These are phyloP conservation scores for Gracilariopsis chorda DNA, from an alignment of 23 red algal species.

Conservation along the genomic window DNA sequence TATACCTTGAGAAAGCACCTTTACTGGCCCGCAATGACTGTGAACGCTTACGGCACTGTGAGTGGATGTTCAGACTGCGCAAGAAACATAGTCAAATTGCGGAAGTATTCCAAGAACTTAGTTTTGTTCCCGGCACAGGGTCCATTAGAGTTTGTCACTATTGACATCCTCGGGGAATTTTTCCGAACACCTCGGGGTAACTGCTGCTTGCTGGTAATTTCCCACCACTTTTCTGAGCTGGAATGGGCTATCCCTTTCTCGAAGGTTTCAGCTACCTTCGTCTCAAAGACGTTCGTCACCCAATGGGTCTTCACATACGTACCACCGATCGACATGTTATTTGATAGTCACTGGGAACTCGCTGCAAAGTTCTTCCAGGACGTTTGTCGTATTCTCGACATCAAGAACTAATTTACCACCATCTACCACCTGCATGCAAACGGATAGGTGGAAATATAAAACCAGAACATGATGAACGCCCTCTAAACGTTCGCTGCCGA, in stretches of 20 bases:
- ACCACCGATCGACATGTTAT: neutral
- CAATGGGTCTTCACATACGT: neutral
- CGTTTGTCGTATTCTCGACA: neutral
- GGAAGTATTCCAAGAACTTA: neutral
- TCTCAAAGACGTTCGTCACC: neutral
- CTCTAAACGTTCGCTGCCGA: neutral
- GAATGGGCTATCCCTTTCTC: neutral
- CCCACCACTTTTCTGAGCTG: neutral
- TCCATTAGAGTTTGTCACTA: neutral
- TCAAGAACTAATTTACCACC: neutral
- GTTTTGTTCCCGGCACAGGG: neutral
- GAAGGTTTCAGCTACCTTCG: neutral
- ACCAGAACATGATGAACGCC: neutral
- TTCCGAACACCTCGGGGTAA: neutral
- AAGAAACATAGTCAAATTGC: neutral
- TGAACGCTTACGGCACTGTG: neutral
- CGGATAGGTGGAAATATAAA: neutral
- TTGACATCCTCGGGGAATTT: constrained; percentile 2
- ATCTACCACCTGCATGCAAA: neutral
- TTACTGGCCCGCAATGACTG: neutral
- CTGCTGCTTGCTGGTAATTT: neutral
- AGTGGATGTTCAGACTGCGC: neutral
- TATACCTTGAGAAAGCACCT: neutral
- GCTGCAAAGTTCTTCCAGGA: neutral
- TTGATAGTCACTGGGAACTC: neutral